A percentile compares a stretch with the other conserved stretches of the same genome.
phyloP scores from a whole-genome alignment of 2,329 filamentous ascomycete genomes.

The Fusarium transvaalense region DNA sequence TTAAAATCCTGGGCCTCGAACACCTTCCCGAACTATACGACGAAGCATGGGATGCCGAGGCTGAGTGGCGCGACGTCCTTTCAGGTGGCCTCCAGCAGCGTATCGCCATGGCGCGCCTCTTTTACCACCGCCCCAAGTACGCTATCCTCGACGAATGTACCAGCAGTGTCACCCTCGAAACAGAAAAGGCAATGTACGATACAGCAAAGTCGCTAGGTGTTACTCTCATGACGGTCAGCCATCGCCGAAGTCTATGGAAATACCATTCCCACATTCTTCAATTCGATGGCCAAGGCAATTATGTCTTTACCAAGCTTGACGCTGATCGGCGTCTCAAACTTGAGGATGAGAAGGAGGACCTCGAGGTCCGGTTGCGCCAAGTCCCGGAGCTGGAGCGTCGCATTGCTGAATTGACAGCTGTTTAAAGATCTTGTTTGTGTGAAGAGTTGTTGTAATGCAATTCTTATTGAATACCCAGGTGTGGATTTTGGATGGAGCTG shows the following conservation, averaged over 20 bases:
- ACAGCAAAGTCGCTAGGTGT: conserved; percentile 92
- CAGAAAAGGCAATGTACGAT: conserved; percentile 97
- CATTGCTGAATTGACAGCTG: conserved; percentile 78
- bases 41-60: conserved; percentile 89
- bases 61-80: conserved; percentile 95
- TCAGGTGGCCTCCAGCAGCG: conserved; percentile 94
- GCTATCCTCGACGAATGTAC: conserved; percentile 98
- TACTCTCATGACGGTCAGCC: conserved; percentile 96
- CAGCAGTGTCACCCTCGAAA: conserved; percentile 92
- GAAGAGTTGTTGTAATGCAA: background rate
- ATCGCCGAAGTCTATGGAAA: conserved; percentile 92
- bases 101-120: conserved; percentile 93
- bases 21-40: conserved; percentile 82
- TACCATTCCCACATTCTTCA: conserved; percentile 96
- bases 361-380: conserved; percentile 85
- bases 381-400: conserved; percentile 90
- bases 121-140: conserved; percentile 93
- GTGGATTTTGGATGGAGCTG: conserved; percentile 1
- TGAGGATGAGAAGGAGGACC: conserved; percentile 96
- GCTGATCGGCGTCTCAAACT: conserved; percentile 86
- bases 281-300: conserved; percentile 94
- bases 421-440: conserved; percentile 9
- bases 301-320: conserved; percentile 89
- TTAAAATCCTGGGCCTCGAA: conserved; percentile 84
- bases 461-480: conserved; percentile 15